Conservation (phyloP, 2,329 filamentous ascomycete species). For the Hypoxylon sp. region DNA sequence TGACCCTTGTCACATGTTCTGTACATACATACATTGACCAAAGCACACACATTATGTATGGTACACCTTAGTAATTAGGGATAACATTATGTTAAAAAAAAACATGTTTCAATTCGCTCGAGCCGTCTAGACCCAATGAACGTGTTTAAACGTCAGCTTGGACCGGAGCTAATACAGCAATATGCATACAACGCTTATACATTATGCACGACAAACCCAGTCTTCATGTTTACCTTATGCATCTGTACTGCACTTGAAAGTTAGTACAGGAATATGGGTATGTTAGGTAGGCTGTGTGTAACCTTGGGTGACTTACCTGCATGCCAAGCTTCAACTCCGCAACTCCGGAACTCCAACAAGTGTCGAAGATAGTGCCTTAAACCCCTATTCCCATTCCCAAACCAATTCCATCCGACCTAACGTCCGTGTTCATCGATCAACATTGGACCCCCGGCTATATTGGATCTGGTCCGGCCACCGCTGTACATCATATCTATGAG, state of each 20-base stretch:
- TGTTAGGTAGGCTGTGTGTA: too few species aligned
- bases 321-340: slow-evolving; percentile 31
- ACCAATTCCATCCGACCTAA: slow-evolving; percentile 28
- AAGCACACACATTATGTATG: slow-evolving; percentile 1
- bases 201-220: slow-evolving; percentile 13
- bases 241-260: slow-evolving; percentile 15
- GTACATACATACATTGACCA: neutral
- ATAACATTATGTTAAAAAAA: slow-evolving; percentile 15
- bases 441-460: slow-evolving; percentile 42
- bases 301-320: slow-evolving; percentile 27
- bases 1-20: neutral
- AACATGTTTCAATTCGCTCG: neutral
- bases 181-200: slow-evolving; percentile 28
- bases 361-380: slow-evolving; percentile 1
- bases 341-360: slow-evolving; percentile 30
- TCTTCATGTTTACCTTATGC: slow-evolving; percentile 5
- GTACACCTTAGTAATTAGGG: neutral
- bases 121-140: neutral
- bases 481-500: slow-evolving; percentile 86
- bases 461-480: slow-evolving; percentile 50
- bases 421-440: slow-evolving; percentile 35
- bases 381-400: slow-evolving; percentile 17
- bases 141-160: slow-evolving; percentile 4
- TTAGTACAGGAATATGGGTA: slow-evolving; percentile 10
- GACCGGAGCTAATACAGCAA: slow-evolving; percentile 1